Evolutionary conservation across 2,329 filamentous ascomycete species (phyloP), one percentile per base, ranked within the genome.

Genomic region (Mollisiaceae sp.): DNA sequence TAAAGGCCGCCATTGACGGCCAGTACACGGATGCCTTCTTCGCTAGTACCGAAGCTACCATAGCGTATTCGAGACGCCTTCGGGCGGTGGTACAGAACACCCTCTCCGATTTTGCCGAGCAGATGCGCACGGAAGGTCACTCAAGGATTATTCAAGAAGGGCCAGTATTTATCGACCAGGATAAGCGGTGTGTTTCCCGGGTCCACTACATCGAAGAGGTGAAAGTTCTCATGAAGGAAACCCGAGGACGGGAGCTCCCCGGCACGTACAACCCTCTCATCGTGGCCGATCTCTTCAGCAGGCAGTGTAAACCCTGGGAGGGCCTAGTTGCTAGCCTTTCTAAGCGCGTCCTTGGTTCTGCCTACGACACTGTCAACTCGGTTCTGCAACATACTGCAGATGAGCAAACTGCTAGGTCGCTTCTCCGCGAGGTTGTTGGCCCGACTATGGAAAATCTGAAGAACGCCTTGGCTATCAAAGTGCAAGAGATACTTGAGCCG

Each of bases 11-110:
- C 0, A 45, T 65, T 27, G 58, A 65, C 22, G 65, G 67, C 20
- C 54, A 60, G 8, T 69, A 69, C 27, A 63, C 57, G 9, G 62
- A 67, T 32, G 50, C 38, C 14, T 69, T 69, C 18, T 68, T 69
- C 39, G 62, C 43, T 6, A 14, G 9, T 59, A 55, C 8, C 41
- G 20, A 8, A 41, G 43, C 0, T 54, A 32, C 1, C 24, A 57
- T 62, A 4, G 62, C 54, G 9, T 63, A 59, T 14, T 59, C 65
- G 4, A 56, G 55, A 43, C 58, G 67, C 11, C 64, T 67, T 27
- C 63, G 67, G 18, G 65, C 67, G 3, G 59, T 43, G n/a, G 39
- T 65, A 9, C 60, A 63, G 60, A 65, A 65, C 18, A 63, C 36
- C 8, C 54, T 65, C 8, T 59, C 63, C 2, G 24, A n/a, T 8